Conservation (phyloP, 345 rosid genomes). For the Erysimum cheiranthoides region DNA sequence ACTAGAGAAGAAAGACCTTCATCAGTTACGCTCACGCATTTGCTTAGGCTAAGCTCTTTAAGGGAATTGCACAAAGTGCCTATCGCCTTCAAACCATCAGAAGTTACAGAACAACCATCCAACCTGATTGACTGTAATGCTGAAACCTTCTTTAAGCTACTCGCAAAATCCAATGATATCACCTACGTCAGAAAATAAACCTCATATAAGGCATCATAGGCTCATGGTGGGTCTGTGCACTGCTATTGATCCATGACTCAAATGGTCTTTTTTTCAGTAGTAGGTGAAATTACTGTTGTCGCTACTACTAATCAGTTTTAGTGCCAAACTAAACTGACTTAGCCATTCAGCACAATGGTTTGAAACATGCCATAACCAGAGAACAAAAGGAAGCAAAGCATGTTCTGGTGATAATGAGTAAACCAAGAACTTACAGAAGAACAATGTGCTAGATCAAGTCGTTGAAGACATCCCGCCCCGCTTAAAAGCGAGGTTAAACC, state of each 20-base stretch:
- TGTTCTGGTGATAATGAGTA: conserved; percentile 18
- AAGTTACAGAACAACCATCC: conserved; percentile 53
- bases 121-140: conserved; percentile 48
- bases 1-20: conserved; percentile 52
- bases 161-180: conserved; percentile 45
- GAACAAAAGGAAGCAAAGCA: conserved; percentile 19
- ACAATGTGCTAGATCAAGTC: conserved; percentile 47
- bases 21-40: conserved; percentile 52
- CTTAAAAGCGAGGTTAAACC: conserved; percentile 50
- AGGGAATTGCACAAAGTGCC: conserved; percentile 44
- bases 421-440: conserved; percentile 48
- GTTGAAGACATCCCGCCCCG: conserved; percentile 46
- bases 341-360: conserved; percentile 10
- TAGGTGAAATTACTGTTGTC: neutral
- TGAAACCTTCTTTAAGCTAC: conserved; percentile 47
- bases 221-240: neutral
- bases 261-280: neutral
- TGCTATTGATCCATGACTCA: neutral
- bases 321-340: neutral
- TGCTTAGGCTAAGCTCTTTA: conserved; percentile 54
- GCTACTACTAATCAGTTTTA: conserved; percentile 6
- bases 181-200: conserved; percentile 41
- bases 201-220: conserved; percentile 25
- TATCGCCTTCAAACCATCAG: conserved; percentile 51
- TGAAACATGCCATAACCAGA: conserved; percentile 35